Base-by-base conservation (phyloP, 495 filamentous ascomycete species). In the Neurospora terricola region DNA sequence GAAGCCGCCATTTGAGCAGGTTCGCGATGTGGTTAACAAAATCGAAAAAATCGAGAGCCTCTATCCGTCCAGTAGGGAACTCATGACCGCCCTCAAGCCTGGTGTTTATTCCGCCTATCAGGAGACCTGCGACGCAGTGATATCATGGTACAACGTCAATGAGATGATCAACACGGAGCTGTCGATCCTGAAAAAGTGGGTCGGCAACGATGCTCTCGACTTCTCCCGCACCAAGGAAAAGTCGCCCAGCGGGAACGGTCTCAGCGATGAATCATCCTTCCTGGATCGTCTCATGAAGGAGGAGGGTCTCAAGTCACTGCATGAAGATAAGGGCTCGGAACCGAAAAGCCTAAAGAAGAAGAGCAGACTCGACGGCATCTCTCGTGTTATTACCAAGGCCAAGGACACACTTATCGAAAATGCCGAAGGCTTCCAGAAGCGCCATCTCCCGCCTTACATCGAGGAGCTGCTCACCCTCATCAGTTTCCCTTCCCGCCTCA, bases 271-370 rank as follows among this genome's bases (percentile, higher is more conserved):
- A 72, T 88, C 93, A 0, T 96, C 93, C 2, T 99, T 99, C 80
- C 84, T 99, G 62, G 96, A 99, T 80, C 90, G 96, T n/a, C 91
- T 98, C n/a, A 87, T 98, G 85, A 98, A 98, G 77, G 96, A 98
- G 80, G 96, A 99, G 78, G 94, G 93, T 21, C 85, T 99, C 27
- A 94, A 93, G 74, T 97, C 93, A 5, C 85, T 99, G 23, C 94
- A 97, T 78, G 93, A 94, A 27, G 87, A 93, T 38, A 81, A 75
- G n/a, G 81, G 82, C 37, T 77, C 78, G 39, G 78, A 82, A 21
- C 79, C 75, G 68, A 81, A 74, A 76, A 83, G 71, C 70, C 78
- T 78, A 18, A 79, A 79, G 69, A 82, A 89, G 75, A 96, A 88
- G 73, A 96, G 93, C 82, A 93, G 98, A 86, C 89, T 99, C n/a